Percentiles rank a stretch among this genome's conserved stretches.
Conservation (phyloP, 768 basidiomycete genomes). For the Lentinula raphanica region DNA sequence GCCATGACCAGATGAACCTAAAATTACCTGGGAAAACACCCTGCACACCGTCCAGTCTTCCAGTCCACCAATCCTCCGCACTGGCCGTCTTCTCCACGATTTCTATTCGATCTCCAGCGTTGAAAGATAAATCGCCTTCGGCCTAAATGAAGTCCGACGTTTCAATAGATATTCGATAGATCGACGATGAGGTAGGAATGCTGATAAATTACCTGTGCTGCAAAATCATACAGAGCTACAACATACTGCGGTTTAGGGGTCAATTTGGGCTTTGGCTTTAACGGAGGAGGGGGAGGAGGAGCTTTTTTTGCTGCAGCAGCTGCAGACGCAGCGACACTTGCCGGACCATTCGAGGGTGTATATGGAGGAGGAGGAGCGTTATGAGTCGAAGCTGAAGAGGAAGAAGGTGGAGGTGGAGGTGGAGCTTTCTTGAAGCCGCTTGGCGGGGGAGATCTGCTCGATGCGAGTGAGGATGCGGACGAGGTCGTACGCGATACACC, state of each 20-base stretch:
- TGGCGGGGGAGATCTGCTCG: conserved; percentile 25
- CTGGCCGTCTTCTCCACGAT: conserved; percentile 77
- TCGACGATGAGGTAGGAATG: neutral
- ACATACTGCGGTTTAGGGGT: conserved; percentile 66
- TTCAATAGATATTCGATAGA: neutral
- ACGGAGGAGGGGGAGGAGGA: conserved; percentile 87
- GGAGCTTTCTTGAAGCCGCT: conserved; percentile 42
- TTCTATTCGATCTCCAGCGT: conserved; percentile 85
- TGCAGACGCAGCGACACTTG: conserved; percentile 19
- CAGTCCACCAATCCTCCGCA: conserved; percentile 97
- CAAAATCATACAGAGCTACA: conserved; percentile 92
- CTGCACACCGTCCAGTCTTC: conserved; percentile 70
- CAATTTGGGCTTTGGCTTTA: conserved; percentile 83
- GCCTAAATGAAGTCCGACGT: conserved; percentile 39
- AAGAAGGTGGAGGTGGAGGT: conserved; percentile 56
- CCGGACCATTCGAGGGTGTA: conserved; percentile 22
- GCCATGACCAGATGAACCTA: neutral
- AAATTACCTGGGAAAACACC: conserved; percentile 84
- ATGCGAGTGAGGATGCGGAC: conserved; percentile 18
- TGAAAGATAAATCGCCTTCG: conserved; percentile 89
- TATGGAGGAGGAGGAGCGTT: conserved; percentile 45
- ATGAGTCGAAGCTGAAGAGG: conserved; percentile 26
- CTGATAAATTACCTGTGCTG: conserved; percentile 67
- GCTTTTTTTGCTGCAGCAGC: conserved; percentile 59
- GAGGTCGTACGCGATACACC: conserved; percentile 21